Conservation (phyloP, 208 protist species). For the Leishmania lainsoni region DNA sequence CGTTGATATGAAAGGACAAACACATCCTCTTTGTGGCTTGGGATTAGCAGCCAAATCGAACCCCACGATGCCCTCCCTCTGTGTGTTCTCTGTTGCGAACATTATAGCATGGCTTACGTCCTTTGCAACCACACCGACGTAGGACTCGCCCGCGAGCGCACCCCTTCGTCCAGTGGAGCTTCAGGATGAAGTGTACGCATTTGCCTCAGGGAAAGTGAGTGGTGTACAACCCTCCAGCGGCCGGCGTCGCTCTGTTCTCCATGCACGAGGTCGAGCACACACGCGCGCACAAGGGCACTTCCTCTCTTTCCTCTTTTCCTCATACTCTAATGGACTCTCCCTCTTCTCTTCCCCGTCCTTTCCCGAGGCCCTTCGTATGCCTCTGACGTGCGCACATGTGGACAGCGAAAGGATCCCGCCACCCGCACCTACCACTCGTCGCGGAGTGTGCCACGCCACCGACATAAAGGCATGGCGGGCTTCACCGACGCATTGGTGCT, state of each 20-base stretch:
- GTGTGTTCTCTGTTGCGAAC: neutral
- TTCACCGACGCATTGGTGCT: conserved; percentile 68
- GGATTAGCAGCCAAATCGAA: neutral
- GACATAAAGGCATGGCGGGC: conserved; percentile 23
- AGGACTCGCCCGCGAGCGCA: neutral
- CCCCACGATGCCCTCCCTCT: neutral
- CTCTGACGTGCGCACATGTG: neutral
- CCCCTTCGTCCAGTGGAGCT: no score
- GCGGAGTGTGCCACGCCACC: neutral
- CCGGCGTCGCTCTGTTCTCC: neutral
- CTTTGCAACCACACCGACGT: neutral
- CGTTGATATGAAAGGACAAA: neutral
- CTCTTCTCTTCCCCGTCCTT: neutral
- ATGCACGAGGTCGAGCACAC: neutral
- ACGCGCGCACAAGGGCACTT: neutral
- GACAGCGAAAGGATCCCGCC: neutral
- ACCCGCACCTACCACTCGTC: neutral
- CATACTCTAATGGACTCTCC: no score
- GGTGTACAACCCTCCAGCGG: neutral
- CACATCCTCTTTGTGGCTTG: neutral
- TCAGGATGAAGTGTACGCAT: neutral
- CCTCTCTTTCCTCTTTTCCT: neutral
- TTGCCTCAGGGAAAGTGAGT: neutral
- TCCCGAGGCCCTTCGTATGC: neutral
- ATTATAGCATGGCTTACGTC: neutral